Percentiles rank a stretch among this genome's conserved stretches.
Evolutionary conservation across 73 alveolate genomes (phyloP).

Genomic region (Paramecium sexaurelia): DNA sequence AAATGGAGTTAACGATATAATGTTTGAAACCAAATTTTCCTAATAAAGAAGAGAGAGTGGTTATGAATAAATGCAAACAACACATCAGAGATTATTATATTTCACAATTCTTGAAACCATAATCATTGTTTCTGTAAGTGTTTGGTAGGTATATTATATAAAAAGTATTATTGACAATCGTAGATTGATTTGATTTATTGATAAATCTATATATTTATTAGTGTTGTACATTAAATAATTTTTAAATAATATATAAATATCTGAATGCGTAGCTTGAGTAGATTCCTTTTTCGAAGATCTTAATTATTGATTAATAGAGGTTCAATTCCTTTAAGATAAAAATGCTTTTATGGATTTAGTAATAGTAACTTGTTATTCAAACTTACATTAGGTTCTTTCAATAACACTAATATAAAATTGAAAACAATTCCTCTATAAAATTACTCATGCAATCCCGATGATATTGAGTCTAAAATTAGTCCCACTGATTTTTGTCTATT

Average conservation of each 20-base stretch:
- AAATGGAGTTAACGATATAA: constrained; percentile 41
- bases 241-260: not conserved
- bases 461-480: not conserved
- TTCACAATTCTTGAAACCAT: constrained; percentile 59
- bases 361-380: not conserved
- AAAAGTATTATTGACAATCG: constrained; percentile 63
- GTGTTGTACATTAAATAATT: not conserved
- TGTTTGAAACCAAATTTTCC: constrained; percentile 55
- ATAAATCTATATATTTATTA: not conserved
- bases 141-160: constrained; percentile 66
- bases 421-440: constrained; percentile 55
- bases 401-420: not conserved
- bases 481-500: constrained; percentile 26
- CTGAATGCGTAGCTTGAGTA: not conserved
- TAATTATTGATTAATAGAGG: not conserved
- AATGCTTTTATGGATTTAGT: not conserved
- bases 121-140: constrained; percentile 31
- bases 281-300: not conserved
- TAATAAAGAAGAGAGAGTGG: constrained; percentile 61
- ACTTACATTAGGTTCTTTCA: not conserved
- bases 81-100: constrained; percentile 52
- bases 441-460: constrained; percentile 30
- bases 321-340: not conserved
- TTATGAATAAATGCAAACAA: constrained; percentile 30
- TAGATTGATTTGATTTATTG: constrained; percentile 63